phyloP scores from a whole-genome alignment of 1,284 basidiomycete genomes.

The Cryptococcus depauperatus region DNA sequence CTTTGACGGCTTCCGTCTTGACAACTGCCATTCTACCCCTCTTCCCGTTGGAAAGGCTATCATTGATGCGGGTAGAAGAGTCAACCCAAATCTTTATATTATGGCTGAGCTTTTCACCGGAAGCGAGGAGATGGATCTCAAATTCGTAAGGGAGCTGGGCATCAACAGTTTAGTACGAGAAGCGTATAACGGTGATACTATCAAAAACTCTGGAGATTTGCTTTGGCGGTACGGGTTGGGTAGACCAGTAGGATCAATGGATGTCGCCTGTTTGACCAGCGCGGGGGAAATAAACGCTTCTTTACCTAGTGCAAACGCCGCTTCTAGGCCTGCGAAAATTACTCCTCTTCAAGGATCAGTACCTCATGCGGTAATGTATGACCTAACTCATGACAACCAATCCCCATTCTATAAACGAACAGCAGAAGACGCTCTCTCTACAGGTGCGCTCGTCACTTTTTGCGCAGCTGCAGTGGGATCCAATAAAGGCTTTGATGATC shows the following conservation, averaged over 20 bases:
- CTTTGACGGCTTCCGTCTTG: conserved; percentile 93
- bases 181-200: conserved; percentile 78
- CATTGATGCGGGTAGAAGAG: conserved; percentile 80
- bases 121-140: conserved; percentile 80
- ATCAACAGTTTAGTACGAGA: conserved; percentile 87
- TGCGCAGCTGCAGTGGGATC: conserved; percentile 77
- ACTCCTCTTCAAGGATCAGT: conserved; percentile 71
- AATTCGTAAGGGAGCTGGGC: conserved; percentile 82
- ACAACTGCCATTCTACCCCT: conserved; percentile 97
- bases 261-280: conserved; percentile 68
- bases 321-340: conserved; percentile 61
- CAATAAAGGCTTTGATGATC: conserved; percentile 89
- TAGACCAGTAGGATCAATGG: conserved; percentile 91
- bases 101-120: conserved; percentile 97
- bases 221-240: conserved; percentile 80
- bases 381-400: conserved; percentile 93
- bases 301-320: conserved; percentile 58
- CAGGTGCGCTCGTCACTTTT: conserved; percentile 79
- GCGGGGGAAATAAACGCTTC: conserved; percentile 62
- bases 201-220: conserved; percentile 75
- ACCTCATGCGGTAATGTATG: conserved; percentile 87
- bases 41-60: conserved; percentile 84
- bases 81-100: conserved; percentile 86
- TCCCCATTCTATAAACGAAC: conserved; percentile 78
- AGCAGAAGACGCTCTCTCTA: conserved; percentile 85